phyloP scores from a whole-genome alignment of 2,329 filamentous ascomycete species.

The Helicocarpus griseus region DNA sequence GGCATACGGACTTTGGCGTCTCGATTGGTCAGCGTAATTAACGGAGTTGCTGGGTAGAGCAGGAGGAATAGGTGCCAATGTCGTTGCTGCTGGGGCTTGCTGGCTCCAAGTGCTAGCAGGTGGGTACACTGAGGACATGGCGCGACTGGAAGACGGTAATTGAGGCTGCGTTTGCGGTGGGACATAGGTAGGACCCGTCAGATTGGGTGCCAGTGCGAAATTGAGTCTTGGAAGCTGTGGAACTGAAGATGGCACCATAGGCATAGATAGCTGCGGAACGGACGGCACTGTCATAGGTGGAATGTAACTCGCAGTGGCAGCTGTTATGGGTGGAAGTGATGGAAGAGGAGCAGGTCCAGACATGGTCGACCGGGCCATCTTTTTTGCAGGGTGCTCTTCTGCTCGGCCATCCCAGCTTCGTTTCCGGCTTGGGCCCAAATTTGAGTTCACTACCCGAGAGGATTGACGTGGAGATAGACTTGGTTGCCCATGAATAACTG shows the following conservation, averaged over 20 bases:
- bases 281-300: constrained; percentile 26
- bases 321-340: constrained; percentile 18
- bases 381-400: constrained; percentile 50
- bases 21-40: constrained; percentile 25
- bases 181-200: constrained; percentile 22
- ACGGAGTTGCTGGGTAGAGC: constrained; percentile 21
- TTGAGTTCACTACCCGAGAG: constrained; percentile 30
- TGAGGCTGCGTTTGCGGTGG: constrained; percentile 4
- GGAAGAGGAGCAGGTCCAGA: constrained; percentile 16
- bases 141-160: constrained; percentile 34
- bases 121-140: constrained; percentile 69
- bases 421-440: constrained; percentile 36
- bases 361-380: constrained; percentile 23
- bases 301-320: constrained; percentile 19
- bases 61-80: constrained; percentile 20
- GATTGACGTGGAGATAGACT: constrained; percentile 14
- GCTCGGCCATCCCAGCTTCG: constrained; percentile 47
- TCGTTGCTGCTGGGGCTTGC: constrained; percentile 28
- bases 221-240: constrained; percentile 61
- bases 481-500: constrained; percentile 14
- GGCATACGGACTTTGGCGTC: constrained; percentile 43
- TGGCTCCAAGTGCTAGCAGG: constrained; percentile 44
- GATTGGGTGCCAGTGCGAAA: constrained; percentile 53
- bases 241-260: constrained; percentile 24
- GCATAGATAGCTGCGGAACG: constrained; percentile 25